Evolutionary conservation across 352 stramenopile species (phyloP).

Genomic region (Phytophthora meadii): DNA sequence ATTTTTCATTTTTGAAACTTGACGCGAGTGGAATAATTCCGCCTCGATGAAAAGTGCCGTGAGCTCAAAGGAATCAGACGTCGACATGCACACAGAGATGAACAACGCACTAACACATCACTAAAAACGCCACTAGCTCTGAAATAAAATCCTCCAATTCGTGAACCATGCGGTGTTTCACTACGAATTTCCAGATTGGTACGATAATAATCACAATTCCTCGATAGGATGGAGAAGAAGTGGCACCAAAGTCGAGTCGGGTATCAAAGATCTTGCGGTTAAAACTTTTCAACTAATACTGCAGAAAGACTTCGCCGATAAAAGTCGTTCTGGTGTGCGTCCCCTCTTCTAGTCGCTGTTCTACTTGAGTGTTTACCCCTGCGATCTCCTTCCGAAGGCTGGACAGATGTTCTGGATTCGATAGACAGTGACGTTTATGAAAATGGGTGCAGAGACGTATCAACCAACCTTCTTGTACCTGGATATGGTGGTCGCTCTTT

Average conservation of each 20-base stretch:
- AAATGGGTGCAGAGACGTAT: not conserved
- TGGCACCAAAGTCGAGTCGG: no score
- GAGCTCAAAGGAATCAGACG: no score
- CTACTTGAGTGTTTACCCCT: conserved; percentile 3
- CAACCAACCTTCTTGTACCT: not conserved
- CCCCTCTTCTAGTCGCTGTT: not conserved
- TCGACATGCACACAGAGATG: no score
- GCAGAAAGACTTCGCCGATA: conserved; percentile 1
- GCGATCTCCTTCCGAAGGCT: not conserved
- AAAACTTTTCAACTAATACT: conserved; percentile 4
- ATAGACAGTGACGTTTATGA: not conserved
- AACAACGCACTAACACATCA: no score
- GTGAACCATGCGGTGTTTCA: not conserved
- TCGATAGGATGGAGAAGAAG: not conserved
- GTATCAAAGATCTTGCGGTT: no score
- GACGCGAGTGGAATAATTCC: no score
- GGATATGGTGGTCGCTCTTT: not conserved
- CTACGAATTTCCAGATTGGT: conserved; percentile 14
- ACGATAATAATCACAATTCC: conserved; percentile 4
- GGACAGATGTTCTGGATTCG: conserved; percentile 7
- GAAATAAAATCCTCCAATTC: not conserved
- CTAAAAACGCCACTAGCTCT: not conserved
- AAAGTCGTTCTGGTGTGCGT: conserved; percentile 2
- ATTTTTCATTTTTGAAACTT: no score
- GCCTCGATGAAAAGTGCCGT: no score